phyloP scores from a whole-genome alignment of 2,329 filamentous ascomycete genomes.

The Tricladium varicosporioides region DNA sequence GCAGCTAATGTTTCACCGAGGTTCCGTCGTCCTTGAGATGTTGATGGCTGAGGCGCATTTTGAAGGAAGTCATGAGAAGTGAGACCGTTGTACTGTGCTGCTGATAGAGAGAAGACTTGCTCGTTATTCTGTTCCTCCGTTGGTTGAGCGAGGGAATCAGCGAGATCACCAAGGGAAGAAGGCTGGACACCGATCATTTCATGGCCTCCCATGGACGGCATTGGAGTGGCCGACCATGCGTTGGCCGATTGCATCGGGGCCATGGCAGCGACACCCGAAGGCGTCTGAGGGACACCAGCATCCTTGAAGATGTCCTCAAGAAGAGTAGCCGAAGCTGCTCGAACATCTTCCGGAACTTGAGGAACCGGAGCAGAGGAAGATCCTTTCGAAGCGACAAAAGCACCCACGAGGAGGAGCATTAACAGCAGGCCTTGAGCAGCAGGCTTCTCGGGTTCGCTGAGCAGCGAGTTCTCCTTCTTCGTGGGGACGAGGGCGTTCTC shows the following conservation, averaged over 20 bases:
- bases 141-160: conserved; percentile 68
- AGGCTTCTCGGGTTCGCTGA: conserved; percentile 56
- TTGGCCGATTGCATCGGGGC: conserved; percentile 53
- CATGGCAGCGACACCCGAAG: conserved; percentile 41
- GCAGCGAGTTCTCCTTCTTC: conserved; percentile 52
- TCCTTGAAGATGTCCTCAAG: conserved; percentile 82
- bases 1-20: conserved; percentile 77
- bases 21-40: conserved; percentile 67
- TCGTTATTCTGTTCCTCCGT: conserved; percentile 84
- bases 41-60: conserved; percentile 48
- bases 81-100: conserved; percentile 85
- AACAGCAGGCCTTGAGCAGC: conserved; percentile 80
- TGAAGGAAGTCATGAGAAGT: conserved; percentile 72
- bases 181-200: conserved; percentile 51
- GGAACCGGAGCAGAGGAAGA: conserved; percentile 62
- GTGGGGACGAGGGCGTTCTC: conserved; percentile 49
- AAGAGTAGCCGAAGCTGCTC: conserved; percentile 72
- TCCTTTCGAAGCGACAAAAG: conserved; percentile 89
- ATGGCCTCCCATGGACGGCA: conserved; percentile 41
- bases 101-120: conserved; percentile 81
- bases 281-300: conserved; percentile 55
- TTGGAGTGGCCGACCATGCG: conserved; percentile 42
- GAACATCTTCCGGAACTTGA: conserved; percentile 76
- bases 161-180: conserved; percentile 64
- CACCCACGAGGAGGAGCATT: conserved; percentile 95